Evolutionary conservation across 169 alveolate genomes (phyloP).

Genomic region (Cryptosporidium baileyi): DNA sequence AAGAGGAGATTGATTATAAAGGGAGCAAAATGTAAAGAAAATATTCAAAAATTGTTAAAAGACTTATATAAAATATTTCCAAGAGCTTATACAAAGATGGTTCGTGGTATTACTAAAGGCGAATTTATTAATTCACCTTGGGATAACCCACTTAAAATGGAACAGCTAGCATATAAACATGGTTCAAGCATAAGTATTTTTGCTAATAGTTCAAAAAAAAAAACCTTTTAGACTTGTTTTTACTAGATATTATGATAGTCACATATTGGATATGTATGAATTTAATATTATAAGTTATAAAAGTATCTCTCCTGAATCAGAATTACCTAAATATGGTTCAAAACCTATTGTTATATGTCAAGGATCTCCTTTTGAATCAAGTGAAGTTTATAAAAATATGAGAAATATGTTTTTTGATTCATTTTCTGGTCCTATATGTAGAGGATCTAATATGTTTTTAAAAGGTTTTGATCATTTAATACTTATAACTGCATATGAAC

Average conservation of each 20-base stretch:
- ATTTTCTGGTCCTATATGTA: constrained; percentile 45
- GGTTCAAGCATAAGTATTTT: constrained; percentile 56
- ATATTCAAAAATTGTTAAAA: constrained; percentile 11
- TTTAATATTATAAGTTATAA: constrained; percentile 36
- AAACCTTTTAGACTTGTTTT: constrained; percentile 46
- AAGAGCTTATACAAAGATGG: constrained; percentile 31
- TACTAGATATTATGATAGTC: constrained; percentile 55
- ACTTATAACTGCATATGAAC: constrained; percentile 34
- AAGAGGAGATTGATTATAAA: constrained; percentile 51
- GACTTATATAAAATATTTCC: constrained; percentile 52
- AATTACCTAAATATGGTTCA: constrained; percentile 57
- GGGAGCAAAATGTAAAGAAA: constrained; percentile 62
- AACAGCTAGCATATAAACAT: constrained; percentile 36
- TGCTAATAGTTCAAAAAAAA: constrained; percentile 65
- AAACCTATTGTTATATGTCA: constrained; percentile 62
- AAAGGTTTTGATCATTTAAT: constrained; percentile 62
- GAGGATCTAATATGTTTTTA: constrained; percentile 44
- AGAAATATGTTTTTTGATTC: constrained; percentile 47
- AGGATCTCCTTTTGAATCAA: constrained; percentile 60
- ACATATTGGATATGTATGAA: constrained; percentile 61
- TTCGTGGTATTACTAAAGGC: constrained; percentile 44
- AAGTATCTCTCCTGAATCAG: not conserved
- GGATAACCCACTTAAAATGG: constrained; percentile 48
- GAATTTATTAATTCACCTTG: constrained; percentile 45
- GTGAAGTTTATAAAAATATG: constrained; percentile 30